phyloP scores from a whole-genome alignment of 495 filamentous ascomycete species.

The Lophium mytilinum region DNA sequence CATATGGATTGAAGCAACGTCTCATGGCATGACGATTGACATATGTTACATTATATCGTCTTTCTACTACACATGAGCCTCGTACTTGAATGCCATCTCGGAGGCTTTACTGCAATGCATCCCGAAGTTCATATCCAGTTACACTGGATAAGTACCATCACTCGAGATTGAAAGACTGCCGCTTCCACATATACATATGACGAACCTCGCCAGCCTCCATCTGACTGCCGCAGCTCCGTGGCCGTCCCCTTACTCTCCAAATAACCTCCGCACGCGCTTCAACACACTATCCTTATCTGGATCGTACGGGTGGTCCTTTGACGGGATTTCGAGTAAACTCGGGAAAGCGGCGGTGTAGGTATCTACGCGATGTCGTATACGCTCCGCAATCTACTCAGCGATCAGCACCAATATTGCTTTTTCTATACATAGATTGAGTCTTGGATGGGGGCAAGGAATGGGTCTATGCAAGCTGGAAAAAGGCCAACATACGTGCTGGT shows the following conservation, averaged over 20 bases:
- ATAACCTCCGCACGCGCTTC: constrained; percentile 79
- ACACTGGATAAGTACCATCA: too few species aligned
- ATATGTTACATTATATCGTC: too few species aligned
- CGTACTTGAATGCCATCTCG: too few species aligned
- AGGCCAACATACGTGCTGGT: constrained; percentile 74
- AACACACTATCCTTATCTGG: constrained; percentile 98
- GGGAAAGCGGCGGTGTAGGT: constrained; percentile 69
- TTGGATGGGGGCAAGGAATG: background rate
- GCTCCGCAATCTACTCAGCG: constrained; percentile 67
- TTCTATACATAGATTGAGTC: background rate
- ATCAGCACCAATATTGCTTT: constrained; percentile 1
- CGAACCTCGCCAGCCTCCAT: too few species aligned
- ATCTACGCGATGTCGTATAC: constrained; percentile 76
- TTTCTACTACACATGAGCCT: too few species aligned
- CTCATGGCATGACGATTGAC: too few species aligned
- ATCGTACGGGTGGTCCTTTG: constrained; percentile 98
- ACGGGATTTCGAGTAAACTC: constrained; percentile 84
- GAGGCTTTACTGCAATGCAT: too few species aligned
- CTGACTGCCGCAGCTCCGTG: too few species aligned
- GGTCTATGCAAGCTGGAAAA: background rate
- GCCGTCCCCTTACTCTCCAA: constrained; percentile 60
- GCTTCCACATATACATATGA: too few species aligned
- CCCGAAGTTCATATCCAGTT: too few species aligned
- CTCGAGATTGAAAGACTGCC: too few species aligned
- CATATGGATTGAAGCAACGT: too few species aligned